Percentiles rank a stretch among this genome's conserved stretches.
These are phyloP conservation scores for Umbelopsis vinacea DNA, from an alignment of 192 early-diverging fungal species.

Conservation along the genomic window DNA sequence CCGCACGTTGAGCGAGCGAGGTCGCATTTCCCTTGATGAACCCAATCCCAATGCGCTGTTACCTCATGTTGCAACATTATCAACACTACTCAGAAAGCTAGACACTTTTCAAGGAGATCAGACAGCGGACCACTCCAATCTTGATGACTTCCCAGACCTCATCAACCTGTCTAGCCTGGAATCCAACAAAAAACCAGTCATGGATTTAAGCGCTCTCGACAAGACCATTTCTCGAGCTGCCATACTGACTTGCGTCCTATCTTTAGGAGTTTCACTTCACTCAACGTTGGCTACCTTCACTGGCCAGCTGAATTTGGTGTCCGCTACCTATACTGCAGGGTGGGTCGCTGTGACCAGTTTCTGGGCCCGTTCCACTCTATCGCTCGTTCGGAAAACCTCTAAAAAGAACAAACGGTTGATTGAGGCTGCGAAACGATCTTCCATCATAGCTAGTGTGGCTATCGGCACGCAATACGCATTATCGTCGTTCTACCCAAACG, in stretches of 20 bases:
- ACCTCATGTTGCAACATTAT: neutral
- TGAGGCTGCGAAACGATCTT: conserved; percentile 2
- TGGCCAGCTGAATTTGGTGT: neutral
- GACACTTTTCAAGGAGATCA: neutral
- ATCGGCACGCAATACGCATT: neutral
- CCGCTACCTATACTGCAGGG: conserved; percentile 5
- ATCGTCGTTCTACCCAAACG: neutral
- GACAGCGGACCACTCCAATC: neutral
- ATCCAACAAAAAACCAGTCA: neutral
- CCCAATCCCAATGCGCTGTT: neutral
- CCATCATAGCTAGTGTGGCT: neutral
- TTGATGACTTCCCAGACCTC: conserved; percentile 15
- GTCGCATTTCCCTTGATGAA: neutral
- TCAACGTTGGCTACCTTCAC: neutral
- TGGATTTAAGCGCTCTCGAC: neutral
- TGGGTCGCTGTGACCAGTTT: conserved; percentile 15
- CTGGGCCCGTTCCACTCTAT: conserved; percentile 2
- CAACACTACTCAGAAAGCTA: neutral
- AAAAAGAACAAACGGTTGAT: neutral
- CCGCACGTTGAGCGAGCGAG: neutral
- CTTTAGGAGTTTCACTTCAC: neutral
- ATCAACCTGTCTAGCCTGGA: conserved; percentile 3
- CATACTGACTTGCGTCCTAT: neutral
- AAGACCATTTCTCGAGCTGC: conserved; percentile 6
- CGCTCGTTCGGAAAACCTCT: neutral